These are phyloP conservation scores for Tricholoma terreum DNA, from an alignment of 768 basidiomycete species.

Conservation along the genomic window DNA sequence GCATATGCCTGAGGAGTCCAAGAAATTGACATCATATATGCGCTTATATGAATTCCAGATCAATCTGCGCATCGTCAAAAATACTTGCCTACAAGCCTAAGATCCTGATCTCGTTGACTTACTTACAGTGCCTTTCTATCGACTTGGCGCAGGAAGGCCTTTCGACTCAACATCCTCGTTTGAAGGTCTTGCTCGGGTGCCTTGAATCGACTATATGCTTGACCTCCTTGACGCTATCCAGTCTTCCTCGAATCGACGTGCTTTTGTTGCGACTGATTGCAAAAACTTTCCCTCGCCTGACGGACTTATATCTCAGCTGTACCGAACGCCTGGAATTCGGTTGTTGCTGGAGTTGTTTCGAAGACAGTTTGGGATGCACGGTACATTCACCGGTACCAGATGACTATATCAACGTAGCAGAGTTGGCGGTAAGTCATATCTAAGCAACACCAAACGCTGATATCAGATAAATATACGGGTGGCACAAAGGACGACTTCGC, in stretches of 20 bases:
- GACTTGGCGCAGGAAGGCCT: slow-evolving; percentile 42
- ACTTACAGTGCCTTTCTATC: slow-evolving; percentile 38
- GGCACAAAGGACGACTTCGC: slow-evolving; percentile 39
- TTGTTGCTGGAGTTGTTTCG: slow-evolving; percentile 66
- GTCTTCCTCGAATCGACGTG: slow-evolving; percentile 55
- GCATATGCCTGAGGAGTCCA: slow-evolving; percentile 18
- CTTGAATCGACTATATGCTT: slow-evolving; percentile 33
- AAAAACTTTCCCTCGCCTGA: slow-evolving; percentile 41
- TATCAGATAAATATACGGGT: not conserved
- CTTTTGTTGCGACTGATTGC: slow-evolving; percentile 47
- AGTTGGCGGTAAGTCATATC: slow-evolving; percentile 49
- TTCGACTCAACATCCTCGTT: slow-evolving; percentile 39
- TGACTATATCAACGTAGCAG: slow-evolving; percentile 36
- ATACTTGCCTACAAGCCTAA: slow-evolving; percentile 24
- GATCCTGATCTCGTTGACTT: slow-evolving; percentile 28
- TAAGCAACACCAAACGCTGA: not conserved
- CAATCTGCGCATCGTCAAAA: slow-evolving; percentile 29
- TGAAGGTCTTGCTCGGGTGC: slow-evolving; percentile 31
- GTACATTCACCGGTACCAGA: slow-evolving; percentile 65
- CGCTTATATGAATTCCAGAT: slow-evolving; percentile 21
- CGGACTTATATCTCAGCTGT: slow-evolving; percentile 52
- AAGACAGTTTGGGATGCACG: slow-evolving; percentile 52
- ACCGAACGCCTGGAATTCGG: slow-evolving; percentile 53
- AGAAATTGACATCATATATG: not conserved
- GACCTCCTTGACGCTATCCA: slow-evolving; percentile 46